These are phyloP conservation scores for Ogataea naganishii DNA, from an alignment of 805 yeast genomes.

Conservation along the genomic window DNA sequence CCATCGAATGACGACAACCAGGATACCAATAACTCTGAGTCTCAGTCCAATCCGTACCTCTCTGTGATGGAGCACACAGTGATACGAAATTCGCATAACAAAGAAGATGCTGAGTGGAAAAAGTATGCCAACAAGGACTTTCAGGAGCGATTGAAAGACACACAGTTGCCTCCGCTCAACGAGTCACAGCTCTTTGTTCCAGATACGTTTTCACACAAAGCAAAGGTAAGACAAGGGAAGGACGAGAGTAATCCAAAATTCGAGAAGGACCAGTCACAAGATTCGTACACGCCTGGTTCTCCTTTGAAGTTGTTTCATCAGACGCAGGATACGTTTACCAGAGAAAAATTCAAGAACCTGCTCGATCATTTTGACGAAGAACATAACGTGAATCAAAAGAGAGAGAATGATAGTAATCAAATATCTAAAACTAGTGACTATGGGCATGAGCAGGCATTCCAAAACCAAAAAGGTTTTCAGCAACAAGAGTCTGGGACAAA, in stretches of 20 bases:
- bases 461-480: not conserved
- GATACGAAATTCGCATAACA: slow-evolving; percentile 10
- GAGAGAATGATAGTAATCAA: slow-evolving; percentile 2
- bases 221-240: slow-evolving; percentile 3
- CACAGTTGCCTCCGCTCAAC: slow-evolving; percentile 10
- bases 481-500: not conserved
- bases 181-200: slow-evolving; percentile 12
- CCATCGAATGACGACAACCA: no score
- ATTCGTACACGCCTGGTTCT: slow-evolving; percentile 18
- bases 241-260: not conserved
- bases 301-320: slow-evolving; percentile 22
- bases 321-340: slow-evolving; percentile 22
- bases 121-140: slow-evolving; percentile 16
- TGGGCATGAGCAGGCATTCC: not conserved
- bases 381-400: slow-evolving; percentile 5
- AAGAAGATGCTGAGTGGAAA: slow-evolving; percentile 21
- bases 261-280: slow-evolving; percentile 8
- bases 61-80: no score
- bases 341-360: slow-evolving; percentile 17
- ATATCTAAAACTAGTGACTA: not conserved
- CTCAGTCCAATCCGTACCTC: no score
- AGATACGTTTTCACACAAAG: slow-evolving; percentile 23
- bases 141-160: slow-evolving; percentile 12
- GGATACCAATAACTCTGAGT: no score
- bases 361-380: slow-evolving; percentile 12